phyloP scores from a whole-genome alignment of 176 grass and related monocot genomes.

The Alopecurus myosuroides region DNA sequence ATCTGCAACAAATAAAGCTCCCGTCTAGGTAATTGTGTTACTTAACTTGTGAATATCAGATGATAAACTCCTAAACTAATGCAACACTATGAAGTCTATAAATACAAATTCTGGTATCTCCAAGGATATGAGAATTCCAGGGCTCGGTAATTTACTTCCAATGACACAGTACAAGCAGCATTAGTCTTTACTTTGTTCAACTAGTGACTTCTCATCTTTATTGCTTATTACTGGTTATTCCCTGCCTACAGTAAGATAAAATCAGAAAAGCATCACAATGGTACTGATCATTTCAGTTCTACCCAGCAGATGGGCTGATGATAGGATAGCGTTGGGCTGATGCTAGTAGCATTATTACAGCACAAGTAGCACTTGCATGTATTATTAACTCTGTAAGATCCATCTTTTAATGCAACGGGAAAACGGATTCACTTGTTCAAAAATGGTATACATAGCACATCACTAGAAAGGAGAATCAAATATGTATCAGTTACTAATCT shows the following conservation, averaged over 20 bases:
- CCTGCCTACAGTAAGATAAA: neutral
- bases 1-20: neutral
- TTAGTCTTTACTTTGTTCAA: conserved; percentile 1
- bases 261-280: neutral
- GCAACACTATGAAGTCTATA: neutral
- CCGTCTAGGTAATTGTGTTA: neutral
- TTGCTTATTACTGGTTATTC: neutral
- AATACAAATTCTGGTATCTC: neutral
- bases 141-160: neutral
- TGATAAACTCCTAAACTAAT: neutral
- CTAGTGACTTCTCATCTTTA: neutral
- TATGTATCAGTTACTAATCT: neutral
- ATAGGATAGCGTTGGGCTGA: neutral
- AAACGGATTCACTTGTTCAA: neutral
- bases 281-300: neutral
- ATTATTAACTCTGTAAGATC: neutral
- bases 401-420: neutral
- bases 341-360: neutral
- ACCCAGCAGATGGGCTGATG: neutral
- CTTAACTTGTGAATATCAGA: neutral
- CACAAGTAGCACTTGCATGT: neutral
- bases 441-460: neutral
- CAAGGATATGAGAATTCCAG: neutral
- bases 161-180: neutral
- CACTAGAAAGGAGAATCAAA: neutral